Base-by-base conservation (phyloP, 1,284 basidiomycete species). In the Ceratobasidium sp. region DNA sequence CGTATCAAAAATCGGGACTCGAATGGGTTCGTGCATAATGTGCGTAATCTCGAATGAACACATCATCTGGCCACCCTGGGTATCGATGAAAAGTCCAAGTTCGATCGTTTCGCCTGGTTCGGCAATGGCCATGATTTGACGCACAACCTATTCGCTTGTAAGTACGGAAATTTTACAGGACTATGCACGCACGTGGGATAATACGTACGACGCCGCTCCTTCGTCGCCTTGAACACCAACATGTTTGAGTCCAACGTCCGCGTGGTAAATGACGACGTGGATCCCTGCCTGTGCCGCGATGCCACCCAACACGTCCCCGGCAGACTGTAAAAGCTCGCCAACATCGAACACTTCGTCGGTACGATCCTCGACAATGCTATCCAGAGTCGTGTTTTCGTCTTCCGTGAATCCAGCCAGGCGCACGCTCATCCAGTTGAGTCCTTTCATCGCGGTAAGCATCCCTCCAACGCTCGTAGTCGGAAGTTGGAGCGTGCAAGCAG, bases 381-480 rank as follows among this genome's bases (percentile, higher is more conserved):
- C 60, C 29, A 64, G 47, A 17, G 29, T 22, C 1, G 34, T 20
- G 22, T 40, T 52, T 22, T 69, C 43, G 8, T 32, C 47, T 34
- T 68, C 64, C 13, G 60, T 27, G 40, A 79, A 64, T 0, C 75
- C 69, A 1, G 76, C 75, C 20, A 80, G 87, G 77, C 95, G 91
- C 13, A 91, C 91, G 0, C 91, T 91, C 74, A 96, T 86, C 76
- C 92, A 96, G 77, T 95, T 96, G 72, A 96, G 85, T 72, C 90
- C 91, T 79, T 93, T 92, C 91, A 96, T 92, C 32, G 89, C 86
- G 3, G 92, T 92, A 76, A 96, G 86, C 76, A 96, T 84, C 25
- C 92, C 91, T n/a, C 91, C 90, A 77, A 96, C 83, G 70, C 89
- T 92, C 1, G 93, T 86, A 0, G 91, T 91, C 2, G 94, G 94